Evolutionary conservation across 306 rosid species (phyloP), one percentile per base, ranked within the genome.

Genomic region (Alnus rubra): DNA sequence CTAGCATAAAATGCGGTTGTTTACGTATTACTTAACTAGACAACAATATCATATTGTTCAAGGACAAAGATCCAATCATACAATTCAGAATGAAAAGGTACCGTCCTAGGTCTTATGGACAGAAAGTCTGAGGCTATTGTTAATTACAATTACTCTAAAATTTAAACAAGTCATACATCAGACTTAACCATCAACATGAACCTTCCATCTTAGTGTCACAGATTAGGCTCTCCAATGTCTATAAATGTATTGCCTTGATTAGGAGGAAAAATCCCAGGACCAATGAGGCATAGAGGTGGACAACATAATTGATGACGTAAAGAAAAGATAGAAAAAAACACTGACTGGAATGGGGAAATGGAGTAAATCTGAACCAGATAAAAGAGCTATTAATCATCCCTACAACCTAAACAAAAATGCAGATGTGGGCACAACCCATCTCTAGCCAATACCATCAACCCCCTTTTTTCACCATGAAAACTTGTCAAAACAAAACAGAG

Each of bases 261-360:
- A 13, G 58, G 19, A 52, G 58, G n/a, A 52, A 52, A 52, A 52
- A 52, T 42, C 7, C 18, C 19, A 15, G 1, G 58, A 52, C n/a
- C 18, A 14, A 16, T 10, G 58, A 11, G 58, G 58, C 65, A 59
- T 19, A 28, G 9, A 59, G n/a, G 47, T 69, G 69, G 45, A 42
- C 56, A 78, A 70, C 49, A 53, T 69, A 19, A 63, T 76, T 54
- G 69, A 33, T 52, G 62, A 48, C 74, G 51, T 48, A 42, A 74
- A n/a, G 30, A 82, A 73, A 60, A 48, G 45, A 42, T 5, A 42
- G 7, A 35, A 59, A 59, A 59, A 30, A 28, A 14, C 39, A 28
- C 65, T 28, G 7, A 28, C 33, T 9, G 65, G 65, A 19, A 2
- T 59, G 35, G 14, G 12, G 33, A 59, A 59, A 23, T 28, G 4